Conservation (phyloP, 768 basidiomycete genomes). For the Boletus rufocinnamomeus region DNA sequence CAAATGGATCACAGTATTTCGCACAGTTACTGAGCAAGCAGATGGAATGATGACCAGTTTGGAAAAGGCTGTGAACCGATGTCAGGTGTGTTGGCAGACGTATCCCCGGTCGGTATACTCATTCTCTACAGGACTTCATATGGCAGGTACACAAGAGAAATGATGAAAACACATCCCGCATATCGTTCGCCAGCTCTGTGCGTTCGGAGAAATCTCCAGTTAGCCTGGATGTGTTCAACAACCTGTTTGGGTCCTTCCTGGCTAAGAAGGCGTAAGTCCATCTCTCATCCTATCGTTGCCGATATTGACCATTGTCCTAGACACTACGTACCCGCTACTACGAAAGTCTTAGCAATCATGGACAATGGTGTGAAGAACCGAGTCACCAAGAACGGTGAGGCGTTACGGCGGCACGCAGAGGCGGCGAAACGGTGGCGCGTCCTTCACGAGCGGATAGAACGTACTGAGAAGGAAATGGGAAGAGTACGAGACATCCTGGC, state of each 20-base stretch:
- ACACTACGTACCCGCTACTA: conserved; percentile 93
- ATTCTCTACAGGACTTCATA: conserved; percentile 68
- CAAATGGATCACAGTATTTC: conserved; percentile 94
- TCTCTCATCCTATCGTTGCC: conserved; percentile 7
- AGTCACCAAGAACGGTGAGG: conserved; percentile 96
- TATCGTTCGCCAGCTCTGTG: conserved; percentile 48
- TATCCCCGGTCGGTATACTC: not conserved
- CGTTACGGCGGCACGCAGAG: conserved; percentile 85
- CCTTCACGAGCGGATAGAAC: conserved; percentile 73
- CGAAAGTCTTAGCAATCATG: conserved; percentile 89
- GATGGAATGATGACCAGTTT: conserved; percentile 97
- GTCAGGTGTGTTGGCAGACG: conserved; percentile 60
- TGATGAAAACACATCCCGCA: conserved; percentile 44
- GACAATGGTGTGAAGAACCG: conserved; percentile 93
- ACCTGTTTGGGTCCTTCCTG: conserved; percentile 73
- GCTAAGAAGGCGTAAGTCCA: conserved; percentile 83
- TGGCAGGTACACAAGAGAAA: conserved; percentile 72
- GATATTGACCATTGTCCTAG: conserved; percentile 41
- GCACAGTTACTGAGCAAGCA: conserved; percentile 91
- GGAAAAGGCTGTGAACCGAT: conserved; percentile 89
- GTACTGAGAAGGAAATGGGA: conserved; percentile 85
- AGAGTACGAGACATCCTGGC: conserved; percentile 59
- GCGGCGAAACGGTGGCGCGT: conserved; percentile 85
- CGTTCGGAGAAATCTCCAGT: conserved; percentile 53
- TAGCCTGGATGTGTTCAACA: conserved; percentile 62